Evolutionary conservation across 2,329 filamentous ascomycete genomes (phyloP), one percentile per base, ranked within the genome.

Genomic region (Colletotrichum sp.): DNA sequence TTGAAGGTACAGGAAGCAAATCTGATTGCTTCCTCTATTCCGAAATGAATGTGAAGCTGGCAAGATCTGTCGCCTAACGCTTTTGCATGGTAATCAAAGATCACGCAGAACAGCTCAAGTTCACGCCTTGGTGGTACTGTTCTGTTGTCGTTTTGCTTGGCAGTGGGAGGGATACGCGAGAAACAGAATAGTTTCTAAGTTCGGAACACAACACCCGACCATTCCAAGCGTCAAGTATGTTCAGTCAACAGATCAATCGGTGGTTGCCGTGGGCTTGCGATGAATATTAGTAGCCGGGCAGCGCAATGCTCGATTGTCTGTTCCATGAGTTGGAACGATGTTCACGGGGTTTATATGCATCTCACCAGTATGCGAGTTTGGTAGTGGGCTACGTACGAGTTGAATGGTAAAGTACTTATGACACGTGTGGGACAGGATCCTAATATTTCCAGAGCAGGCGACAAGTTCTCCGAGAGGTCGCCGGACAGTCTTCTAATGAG

Each of bases 1-100:
- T 0, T 44, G 18, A n/a, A 6, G 39, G 18, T n/a, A 0, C 18
- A n/a, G 9, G 6, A 3, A 0, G 4, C 15, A 18, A 18, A 18
- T 39, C 7, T 39, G 15, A 16, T 36, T 36, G 34, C 3, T 36
- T 13, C 32, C 32, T 13, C 32, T 36, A 16, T 36, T 16, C 34
- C 15, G 34, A 36, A 36, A 16, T 15, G 15, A 36, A 36, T 7
- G 15, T 30, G 30, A 30, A 9, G 28, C 9, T 30, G 30, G 30
- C 8, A 30, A 30, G 28, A 30, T 18, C 36, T 18, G 36, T 39
- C 8, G 7, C 15, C 36, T 39, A 12, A 34, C 13, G 12, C 32
- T 13, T 34, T 3, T 9, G 36, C 36, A 5, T 28, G 26, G 26
- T 18, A 2, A 5, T 39, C 5, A 16, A 5, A 44, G 16, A 5